Conservation (phyloP, 2,329 filamentous ascomycete genomes). For the Lecanosticta acicola region DNA sequence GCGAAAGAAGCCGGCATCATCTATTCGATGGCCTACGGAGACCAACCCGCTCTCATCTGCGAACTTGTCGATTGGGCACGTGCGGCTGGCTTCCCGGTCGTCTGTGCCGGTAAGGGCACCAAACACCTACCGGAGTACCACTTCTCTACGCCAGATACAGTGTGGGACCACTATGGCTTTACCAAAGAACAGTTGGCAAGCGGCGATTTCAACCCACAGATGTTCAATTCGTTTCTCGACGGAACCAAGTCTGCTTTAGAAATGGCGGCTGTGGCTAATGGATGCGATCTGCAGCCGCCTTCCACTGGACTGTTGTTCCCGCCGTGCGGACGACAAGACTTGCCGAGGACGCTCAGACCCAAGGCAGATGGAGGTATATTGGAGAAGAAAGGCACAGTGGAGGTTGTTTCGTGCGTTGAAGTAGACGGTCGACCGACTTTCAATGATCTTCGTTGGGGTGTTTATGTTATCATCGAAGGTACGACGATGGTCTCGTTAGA, state of each 20-base stretch:
- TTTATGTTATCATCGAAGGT: constrained; percentile 44
- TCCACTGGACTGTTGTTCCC: constrained; percentile 41
- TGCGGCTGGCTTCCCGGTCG: constrained; percentile 42
- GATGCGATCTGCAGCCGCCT: constrained; percentile 40
- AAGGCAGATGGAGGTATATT: constrained; percentile 39
- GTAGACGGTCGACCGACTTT: constrained; percentile 39
- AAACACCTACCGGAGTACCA: constrained; percentile 45
- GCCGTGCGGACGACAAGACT: constrained; percentile 41
- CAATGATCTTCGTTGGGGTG: constrained; percentile 41
- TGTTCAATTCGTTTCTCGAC: constrained; percentile 47
- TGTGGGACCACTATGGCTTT: constrained; percentile 46
- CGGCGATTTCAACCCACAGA: constrained; percentile 44
- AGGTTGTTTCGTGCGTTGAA: constrained; percentile 44
- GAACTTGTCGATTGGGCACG: constrained; percentile 43
- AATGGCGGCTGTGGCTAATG: constrained; percentile 46
- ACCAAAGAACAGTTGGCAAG: constrained; percentile 40
- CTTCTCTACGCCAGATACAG: constrained; percentile 43
- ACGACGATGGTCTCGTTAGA: constrained; percentile 6
- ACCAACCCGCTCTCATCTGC: constrained; percentile 42
- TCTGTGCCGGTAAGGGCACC: constrained; percentile 44
- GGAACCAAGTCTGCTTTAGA: constrained; percentile 46
- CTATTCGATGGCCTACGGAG: constrained; percentile 46
- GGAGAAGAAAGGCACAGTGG: constrained; percentile 40
- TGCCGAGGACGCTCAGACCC: constrained; percentile 40
- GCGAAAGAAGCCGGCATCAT: constrained; percentile 44